A percentile compares a stretch with the other conserved stretches of the same genome.
phyloP scores from a whole-genome alignment of 768 basidiomycete species.

The Mrakia frigida region DNA sequence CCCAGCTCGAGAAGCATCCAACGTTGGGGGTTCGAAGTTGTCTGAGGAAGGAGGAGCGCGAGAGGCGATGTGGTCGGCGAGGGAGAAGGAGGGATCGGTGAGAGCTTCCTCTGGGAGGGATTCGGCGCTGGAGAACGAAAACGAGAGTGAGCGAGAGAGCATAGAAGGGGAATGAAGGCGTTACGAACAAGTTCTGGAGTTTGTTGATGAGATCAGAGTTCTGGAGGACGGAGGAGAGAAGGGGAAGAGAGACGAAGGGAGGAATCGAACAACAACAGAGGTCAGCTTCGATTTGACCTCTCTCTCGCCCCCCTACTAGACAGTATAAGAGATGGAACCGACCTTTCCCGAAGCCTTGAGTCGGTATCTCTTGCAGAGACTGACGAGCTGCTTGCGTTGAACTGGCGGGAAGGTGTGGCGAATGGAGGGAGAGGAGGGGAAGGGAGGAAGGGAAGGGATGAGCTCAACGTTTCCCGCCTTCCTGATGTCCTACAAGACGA shows the following conservation, averaged over 20 bases:
- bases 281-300: background rate
- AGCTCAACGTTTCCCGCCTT: background rate
- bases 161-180: background rate
- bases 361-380: constrained; percentile 24
- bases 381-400: constrained; percentile 31
- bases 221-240: background rate
- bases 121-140: background rate
- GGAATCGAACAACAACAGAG: background rate
- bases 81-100: constrained; percentile 6
- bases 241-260: background rate
- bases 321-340: background rate
- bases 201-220: constrained; percentile 25
- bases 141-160: background rate
- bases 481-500: too few relatives aligned
- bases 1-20: background rate
- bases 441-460: background rate
- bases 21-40: background rate
- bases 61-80: background rate
- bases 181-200: constrained; percentile 25
- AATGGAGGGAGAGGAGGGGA: background rate
- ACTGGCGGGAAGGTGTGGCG: constrained; percentile 1
- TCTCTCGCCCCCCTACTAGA: too few relatives aligned
- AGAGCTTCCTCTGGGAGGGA: constrained; percentile 17
- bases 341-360: constrained; percentile 31
- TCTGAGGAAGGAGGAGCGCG: background rate